phyloP scores from a whole-genome alignment of 2,329 filamentous ascomycete genomes.

The Falciphora oryzae region DNA sequence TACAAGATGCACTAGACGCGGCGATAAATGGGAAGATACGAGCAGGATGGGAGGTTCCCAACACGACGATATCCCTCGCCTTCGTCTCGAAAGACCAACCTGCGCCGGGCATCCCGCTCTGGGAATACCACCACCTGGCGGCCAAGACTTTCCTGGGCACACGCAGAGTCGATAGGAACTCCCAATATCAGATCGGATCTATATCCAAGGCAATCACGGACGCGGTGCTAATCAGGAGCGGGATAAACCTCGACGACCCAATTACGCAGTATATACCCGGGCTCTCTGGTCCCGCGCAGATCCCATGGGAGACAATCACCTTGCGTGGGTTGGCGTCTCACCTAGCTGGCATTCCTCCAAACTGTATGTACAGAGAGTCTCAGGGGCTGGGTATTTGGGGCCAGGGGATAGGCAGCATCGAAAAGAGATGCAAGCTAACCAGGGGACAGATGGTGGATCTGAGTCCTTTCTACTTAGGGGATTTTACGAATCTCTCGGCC shows the following conservation, averaged over 20 bases:
- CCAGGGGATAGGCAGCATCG: not conserved
- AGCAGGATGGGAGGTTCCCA: slow-evolving; percentile 5
- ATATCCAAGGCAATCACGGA: slow-evolving; percentile 5
- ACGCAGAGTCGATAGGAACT: not conserved
- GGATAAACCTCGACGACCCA: slow-evolving; percentile 3
- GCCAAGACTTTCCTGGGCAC: slow-evolving; percentile 1
- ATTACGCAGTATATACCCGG: slow-evolving; percentile 1
- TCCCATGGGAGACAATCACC: slow-evolving; percentile 2
- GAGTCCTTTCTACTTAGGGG: not conserved
- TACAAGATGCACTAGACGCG: not conserved
- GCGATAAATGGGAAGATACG: not conserved
- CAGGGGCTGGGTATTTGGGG: not conserved
- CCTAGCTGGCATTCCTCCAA: not conserved
- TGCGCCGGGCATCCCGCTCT: not conserved
- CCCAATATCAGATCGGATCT: slow-evolving; percentile 4
- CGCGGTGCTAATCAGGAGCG: not conserved
- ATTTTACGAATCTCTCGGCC: not conserved
- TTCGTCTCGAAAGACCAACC: not conserved
- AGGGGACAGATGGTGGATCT: not conserved
- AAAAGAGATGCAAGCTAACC: not conserved
- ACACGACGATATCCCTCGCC: not conserved
- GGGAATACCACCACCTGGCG: slow-evolving; percentile 2
- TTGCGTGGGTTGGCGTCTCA: not conserved
- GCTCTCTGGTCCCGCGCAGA: not conserved
- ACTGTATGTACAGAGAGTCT: not conserved